Conservation (phyloP, 225 moss, liverwort and hornwort genomes). For the Thuidium tamariscinum region DNA sequence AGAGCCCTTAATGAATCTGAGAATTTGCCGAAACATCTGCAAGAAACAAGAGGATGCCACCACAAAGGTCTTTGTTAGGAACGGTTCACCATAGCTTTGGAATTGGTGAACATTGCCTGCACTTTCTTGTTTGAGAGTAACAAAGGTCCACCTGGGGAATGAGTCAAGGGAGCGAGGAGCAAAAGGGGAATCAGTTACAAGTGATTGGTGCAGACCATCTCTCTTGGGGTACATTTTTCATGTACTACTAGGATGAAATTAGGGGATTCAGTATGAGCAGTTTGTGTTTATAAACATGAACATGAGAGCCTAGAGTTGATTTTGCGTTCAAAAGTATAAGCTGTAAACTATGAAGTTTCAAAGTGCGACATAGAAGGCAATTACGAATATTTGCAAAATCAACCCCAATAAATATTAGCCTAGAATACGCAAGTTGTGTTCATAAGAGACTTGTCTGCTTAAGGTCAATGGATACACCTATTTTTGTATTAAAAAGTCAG, state of each 20-base stretch:
- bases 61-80: neutral
- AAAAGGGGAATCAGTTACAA: neutral
- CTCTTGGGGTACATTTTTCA: neutral
- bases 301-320: neutral
- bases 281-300: neutral
- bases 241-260: neutral
- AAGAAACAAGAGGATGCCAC: neutral
- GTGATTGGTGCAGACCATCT: neutral
- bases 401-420: neutral
- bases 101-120: neutral
- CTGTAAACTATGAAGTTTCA: neutral
- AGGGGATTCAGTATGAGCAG: neutral
- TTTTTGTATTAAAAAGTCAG: neutral
- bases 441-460: neutral
- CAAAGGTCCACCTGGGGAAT: neutral
- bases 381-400: neutral
- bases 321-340: neutral
- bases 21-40: neutral
- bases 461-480: neutral
- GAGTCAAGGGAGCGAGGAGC: neutral
- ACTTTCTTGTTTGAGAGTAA: neutral
- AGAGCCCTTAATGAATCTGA: neutral
- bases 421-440: neutral
- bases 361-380: neutral
- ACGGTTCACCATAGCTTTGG: neutral